Percentiles rank a stretch among this genome's conserved stretches.
phyloP scores from a whole-genome alignment of 306 rosid species.

The Cucumis sativus region Cucumber_9930_V3 NC_026657.2:5738501-5739000 shows the following conservation, averaged over 20 bases:
- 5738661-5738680: slow-evolving; percentile 18
- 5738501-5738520: too few relatives aligned
- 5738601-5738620: slow-evolving; percentile 13
- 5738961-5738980: slow-evolving; percentile 50
- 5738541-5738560: neutral
- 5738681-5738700: slow-evolving; percentile 20
- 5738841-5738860: slow-evolving; percentile 50
- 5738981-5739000: slow-evolving; percentile 46
- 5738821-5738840: neutral
- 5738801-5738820: neutral
- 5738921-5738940: slow-evolving; percentile 60
- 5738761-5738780: neutral
- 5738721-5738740: slow-evolving; percentile 5
- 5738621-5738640: neutral
- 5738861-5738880: slow-evolving; percentile 51
- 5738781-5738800: neutral
- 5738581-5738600: neutral
- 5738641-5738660: slow-evolving; percentile 2
- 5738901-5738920: slow-evolving; percentile 88
- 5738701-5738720: neutral
- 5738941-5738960: slow-evolving; percentile 57
- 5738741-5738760: slow-evolving; percentile 21
- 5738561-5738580: neutral
- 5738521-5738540: too few relatives aligned
- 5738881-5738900: slow-evolving; percentile 46